Conservation (phyloP, 164 flowering plant species). For the Pachysandra terminalis region DNA sequence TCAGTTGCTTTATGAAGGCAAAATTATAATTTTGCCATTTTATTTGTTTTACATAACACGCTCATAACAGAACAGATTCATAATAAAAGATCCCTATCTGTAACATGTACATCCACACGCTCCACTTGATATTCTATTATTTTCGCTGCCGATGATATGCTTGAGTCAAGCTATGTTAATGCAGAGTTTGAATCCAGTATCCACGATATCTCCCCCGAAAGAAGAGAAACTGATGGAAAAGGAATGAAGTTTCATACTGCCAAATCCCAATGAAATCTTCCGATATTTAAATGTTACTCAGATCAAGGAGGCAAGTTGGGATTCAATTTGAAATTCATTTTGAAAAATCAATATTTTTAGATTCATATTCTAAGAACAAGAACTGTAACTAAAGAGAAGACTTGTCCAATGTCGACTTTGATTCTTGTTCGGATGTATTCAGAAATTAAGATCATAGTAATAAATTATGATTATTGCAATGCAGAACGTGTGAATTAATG, state of each 20-base stretch:
- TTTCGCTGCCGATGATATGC: too few relatives aligned
- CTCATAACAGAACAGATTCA: too few relatives aligned
- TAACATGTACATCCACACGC: too few relatives aligned
- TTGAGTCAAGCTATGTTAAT: too few relatives aligned
- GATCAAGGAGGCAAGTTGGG: constrained; percentile 6
- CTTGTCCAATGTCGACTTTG: constrained; percentile 93
- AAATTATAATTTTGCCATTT: too few relatives aligned
- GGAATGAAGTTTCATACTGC: constrained; percentile 6
- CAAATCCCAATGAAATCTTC: constrained; percentile 4
- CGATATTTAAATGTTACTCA: neutral
- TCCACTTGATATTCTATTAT: too few relatives aligned
- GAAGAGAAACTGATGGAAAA: constrained; percentile 5
- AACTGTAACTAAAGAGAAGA: constrained; percentile 37
- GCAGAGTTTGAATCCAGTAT: too few relatives aligned
- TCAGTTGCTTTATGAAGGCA: too few relatives aligned
- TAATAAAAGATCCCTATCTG: too few relatives aligned
- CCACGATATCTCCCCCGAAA: too few relatives aligned
- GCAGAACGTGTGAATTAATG: constrained; percentile 56
- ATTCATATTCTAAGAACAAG: constrained; percentile 11
- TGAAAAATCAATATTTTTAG: constrained; percentile 1
- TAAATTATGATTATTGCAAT: constrained; percentile 33
- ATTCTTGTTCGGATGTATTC: constrained; percentile 81
- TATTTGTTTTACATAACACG: too few relatives aligned
- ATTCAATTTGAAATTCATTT: too few relatives aligned
- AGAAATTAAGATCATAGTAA: constrained; percentile 44